Base-by-base conservation (phyloP, 164 flowering plant genomes). In the Chimonanthus salicifolius region DNA sequence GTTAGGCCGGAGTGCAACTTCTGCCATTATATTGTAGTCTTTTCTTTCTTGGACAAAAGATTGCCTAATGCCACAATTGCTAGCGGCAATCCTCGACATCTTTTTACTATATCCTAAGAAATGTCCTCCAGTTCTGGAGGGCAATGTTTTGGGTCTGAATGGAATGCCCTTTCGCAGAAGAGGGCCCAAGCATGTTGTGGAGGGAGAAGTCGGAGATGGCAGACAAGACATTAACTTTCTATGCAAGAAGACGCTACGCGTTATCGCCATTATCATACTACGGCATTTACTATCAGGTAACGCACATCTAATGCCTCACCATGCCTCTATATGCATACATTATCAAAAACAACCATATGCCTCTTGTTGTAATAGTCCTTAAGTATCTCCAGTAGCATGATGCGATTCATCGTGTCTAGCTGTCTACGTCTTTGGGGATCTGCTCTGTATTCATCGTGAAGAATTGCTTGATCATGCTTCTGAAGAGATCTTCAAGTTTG, bases 291-390 rank as follows among this genome's bases (percentile, higher is more conserved):
- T 83, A 67, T 73, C 78, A 0, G 88, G 87, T 64, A 87, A 67
- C 7, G 82, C 86, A 6, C 71, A 74, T 16, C 48, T 65, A 47
- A 87, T 79, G 47, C 71, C 64, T 11, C 4, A 20, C 90, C 90
- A 87, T 83, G 84, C 80, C 4, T 68, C 15, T n/a, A 58, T 43
- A 18, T 83, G 75, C 87, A 84, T 16, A 86, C 84, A 71, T 87
- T 86, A 65, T 87, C 90, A 78, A 84, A 69, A 47, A 84, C 88
- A 64, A 87, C 67, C 72, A 86, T 44, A 62, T 77, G 86, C 79
- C 79, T 80, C 83, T 84, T 84, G 33, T 33, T 33, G 33, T 33
- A 33, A 33, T 33, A 33, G 33, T 33, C 33, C 33, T 33, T 33
- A 1, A 33, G 33, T 33, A 33, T 33, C 33, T 33, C 33, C 33